Evolutionary conservation across 345 rosid genomes (phyloP).

Genomic region (Fremontodendron californicum): DNA sequence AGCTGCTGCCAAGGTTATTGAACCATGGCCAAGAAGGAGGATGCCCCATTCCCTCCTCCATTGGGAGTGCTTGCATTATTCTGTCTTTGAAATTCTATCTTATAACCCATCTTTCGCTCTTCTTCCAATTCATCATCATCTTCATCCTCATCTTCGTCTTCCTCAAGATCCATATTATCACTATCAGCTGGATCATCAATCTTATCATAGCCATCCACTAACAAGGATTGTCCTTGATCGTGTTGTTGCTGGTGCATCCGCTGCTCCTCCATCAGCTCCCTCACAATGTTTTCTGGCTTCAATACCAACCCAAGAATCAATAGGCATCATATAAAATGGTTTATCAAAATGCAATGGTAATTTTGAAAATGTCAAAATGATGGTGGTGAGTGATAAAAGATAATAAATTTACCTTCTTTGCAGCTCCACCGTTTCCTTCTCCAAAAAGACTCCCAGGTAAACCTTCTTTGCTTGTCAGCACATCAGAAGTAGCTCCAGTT

Average conservation of each 20-base stretch:
- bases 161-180: constrained; percentile 28
- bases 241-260: constrained; percentile 25
- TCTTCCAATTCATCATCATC: constrained; percentile 46
- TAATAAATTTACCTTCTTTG: constrained; percentile 41
- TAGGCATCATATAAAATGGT: constrained; percentile 12
- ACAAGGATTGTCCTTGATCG: constrained; percentile 20
- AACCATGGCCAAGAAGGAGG: constrained; percentile 60
- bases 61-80: constrained; percentile 37
- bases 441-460: constrained; percentile 22
- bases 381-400: background rate
- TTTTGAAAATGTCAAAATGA: background rate
- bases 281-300: constrained; percentile 85
- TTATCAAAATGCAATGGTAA: background rate
- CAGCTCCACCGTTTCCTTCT: constrained; percentile 37
- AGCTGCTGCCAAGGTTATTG: constrained; percentile 28
- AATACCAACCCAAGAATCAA: constrained; percentile 43
- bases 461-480: constrained; percentile 19
- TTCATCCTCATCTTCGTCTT: constrained; percentile 28
- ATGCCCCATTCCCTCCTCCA: constrained; percentile 54
- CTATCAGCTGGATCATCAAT: constrained; percentile 40
- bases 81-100: constrained; percentile 49
- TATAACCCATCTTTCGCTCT: constrained; percentile 46
- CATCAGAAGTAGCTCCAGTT: constrained; percentile 17
- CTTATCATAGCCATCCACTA: constrained; percentile 46
- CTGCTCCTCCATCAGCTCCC: constrained; percentile 45